phyloP scores from a whole-genome alignment of 148 eudicot genomes.

The Fagopyrum homotropicum region DNA sequence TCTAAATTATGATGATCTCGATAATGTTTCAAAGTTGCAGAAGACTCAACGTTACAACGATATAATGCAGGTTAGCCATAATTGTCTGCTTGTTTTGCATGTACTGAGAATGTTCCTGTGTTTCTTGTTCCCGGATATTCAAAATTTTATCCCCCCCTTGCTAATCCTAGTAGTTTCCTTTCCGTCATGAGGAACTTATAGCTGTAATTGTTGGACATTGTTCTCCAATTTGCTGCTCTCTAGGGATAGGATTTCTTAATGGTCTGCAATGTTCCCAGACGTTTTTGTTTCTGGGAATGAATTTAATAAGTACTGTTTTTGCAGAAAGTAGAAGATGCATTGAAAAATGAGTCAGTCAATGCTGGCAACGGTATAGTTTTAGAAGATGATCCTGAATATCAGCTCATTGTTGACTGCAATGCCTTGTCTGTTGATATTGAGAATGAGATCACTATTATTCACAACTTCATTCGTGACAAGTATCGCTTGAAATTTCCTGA shows the following conservation, averaged over 20 bases:
- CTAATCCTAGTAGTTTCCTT: neutral
- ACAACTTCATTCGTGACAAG: conserved; percentile 85
- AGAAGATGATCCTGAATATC: conserved; percentile 15
- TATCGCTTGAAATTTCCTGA: conserved; percentile 90
- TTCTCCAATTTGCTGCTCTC: neutral
- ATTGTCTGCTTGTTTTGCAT: neutral
- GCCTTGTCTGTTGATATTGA: conserved; percentile 85
- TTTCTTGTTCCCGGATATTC: neutral
- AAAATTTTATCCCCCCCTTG: too few species aligned
- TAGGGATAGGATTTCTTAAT: too few species aligned
- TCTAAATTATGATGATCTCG: conserved; percentile 86
- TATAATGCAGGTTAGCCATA: conserved; percentile 69
- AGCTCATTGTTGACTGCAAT: conserved; percentile 77
- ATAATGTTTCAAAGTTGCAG: conserved; percentile 80
- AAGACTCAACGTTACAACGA: conserved; percentile 73
- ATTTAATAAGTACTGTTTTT: neutral
- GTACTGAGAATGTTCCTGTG: neutral
- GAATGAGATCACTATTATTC: conserved; percentile 72
- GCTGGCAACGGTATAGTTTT: conserved; percentile 6
- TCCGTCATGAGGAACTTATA: neutral
- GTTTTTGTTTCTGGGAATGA: neutral
- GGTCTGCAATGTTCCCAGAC: neutral
- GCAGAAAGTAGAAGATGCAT: conserved; percentile 15
- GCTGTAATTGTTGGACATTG: neutral
- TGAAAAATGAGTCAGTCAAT: conserved; percentile 4